Percentiles rank a stretch among this genome's conserved stretches.
These are phyloP conservation scores for Fraxinus albicans DNA, from an alignment of 305 asterid genomes.

Conservation along the genomic window DNA sequence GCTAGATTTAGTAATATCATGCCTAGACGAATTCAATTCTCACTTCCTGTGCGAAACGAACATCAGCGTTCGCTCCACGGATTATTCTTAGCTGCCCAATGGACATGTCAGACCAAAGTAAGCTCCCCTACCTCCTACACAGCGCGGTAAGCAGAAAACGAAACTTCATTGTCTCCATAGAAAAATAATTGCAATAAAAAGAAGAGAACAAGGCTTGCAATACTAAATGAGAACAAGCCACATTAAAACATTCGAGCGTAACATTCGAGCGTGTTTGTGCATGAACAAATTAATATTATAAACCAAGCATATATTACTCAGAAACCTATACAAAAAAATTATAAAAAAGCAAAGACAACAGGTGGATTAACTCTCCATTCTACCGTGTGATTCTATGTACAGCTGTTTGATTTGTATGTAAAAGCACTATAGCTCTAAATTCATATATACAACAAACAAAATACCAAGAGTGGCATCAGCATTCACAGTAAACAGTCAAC, in stretches of 20 bases:
- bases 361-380: background rate
- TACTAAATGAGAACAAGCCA: background rate
- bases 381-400: background rate
- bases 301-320: background rate
- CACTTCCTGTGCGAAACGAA: background rate
- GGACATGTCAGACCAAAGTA: background rate
- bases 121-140: background rate
- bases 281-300: background rate
- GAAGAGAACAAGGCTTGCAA: background rate
- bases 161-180: background rate
- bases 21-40: background rate
- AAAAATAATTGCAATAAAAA: background rate
- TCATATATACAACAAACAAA: background rate
- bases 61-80: background rate
- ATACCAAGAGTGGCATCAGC: background rate
- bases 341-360: background rate
- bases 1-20: background rate
- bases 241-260: background rate
- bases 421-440: background rate
- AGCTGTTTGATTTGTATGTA: background rate
- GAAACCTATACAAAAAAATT: background rate
- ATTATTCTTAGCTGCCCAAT: background rate
- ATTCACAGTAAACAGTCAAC: background rate
- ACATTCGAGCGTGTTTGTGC: background rate
- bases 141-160: background rate